Conservation (phyloP, 441 rosid species). For the Aleurites moluccanus region DNA sequence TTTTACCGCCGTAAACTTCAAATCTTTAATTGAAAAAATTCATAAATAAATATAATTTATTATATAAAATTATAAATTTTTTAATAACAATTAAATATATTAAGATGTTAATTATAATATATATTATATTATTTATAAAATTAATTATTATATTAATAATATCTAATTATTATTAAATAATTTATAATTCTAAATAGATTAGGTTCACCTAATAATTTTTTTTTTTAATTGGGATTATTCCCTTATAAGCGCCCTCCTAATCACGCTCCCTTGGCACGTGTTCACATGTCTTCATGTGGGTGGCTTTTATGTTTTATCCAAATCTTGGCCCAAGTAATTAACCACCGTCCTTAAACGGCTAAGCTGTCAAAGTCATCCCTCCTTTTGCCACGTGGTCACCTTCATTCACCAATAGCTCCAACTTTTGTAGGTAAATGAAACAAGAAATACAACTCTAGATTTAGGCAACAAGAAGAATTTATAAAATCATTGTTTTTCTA, state of each 20-base stretch:
- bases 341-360: conserved; percentile 42
- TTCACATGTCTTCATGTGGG: conserved; percentile 42
- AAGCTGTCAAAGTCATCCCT: conserved; percentile 20
- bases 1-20: conserved; percentile 36
- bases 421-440: neutral
- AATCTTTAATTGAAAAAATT: no score
- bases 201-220: no score
- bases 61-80: no score
- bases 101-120: no score
- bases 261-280: conserved; percentile 39
- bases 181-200: no score
- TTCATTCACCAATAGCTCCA: neutral
- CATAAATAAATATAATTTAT: no score
- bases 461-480: neutral
- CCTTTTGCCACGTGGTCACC: conserved; percentile 35
- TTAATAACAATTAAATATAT: no score
- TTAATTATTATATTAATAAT: no score
- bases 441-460: neutral
- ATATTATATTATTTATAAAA: no score
- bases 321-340: neutral
- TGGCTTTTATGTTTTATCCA: conserved; percentile 27
- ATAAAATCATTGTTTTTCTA: no score
- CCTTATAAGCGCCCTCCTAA: conserved; percentile 4
- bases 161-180: no score
- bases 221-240: conserved; percentile 3